Evolutionary conservation across 495 filamentous ascomycete genomes (phyloP).

Genomic region (Annulohypoxylon bovei): DNA sequence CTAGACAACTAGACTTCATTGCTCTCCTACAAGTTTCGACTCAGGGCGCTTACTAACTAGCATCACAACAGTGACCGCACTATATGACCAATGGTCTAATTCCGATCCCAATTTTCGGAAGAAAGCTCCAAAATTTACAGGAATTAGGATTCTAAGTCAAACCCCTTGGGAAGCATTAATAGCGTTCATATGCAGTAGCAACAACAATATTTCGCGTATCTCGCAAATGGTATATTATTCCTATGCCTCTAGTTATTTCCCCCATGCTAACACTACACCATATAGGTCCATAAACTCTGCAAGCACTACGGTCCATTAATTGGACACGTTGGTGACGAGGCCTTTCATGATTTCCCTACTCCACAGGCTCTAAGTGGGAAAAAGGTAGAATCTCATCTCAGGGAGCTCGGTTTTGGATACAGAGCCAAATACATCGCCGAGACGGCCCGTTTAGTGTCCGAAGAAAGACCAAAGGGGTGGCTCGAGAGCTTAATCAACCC

Average conservation of each 20-base stretch:
- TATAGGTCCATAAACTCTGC: slow-evolving; percentile 84
- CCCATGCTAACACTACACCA: not conserved
- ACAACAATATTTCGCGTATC: slow-evolving; percentile 97
- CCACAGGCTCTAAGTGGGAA: slow-evolving; percentile 74
- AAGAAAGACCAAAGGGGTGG: slow-evolving; percentile 76
- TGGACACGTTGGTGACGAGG: slow-evolving; percentile 70
- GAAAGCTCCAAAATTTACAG: slow-evolving; percentile 86
- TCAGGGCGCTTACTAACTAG: not conserved
- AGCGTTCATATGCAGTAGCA: slow-evolving; percentile 97
- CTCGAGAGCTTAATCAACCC: slow-evolving; percentile 79
- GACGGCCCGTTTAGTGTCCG: slow-evolving; percentile 78
- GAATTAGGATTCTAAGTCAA: slow-evolving; percentile 93
- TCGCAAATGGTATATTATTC: slow-evolving; percentile 77
- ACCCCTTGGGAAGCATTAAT: slow-evolving; percentile 96
- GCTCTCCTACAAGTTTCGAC: too few relatives aligned
- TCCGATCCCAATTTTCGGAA: slow-evolving; percentile 90
- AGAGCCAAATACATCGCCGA: slow-evolving; percentile 89
- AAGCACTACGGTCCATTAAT: slow-evolving; percentile 81
- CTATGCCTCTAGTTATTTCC: not conserved
- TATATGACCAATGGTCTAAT: slow-evolving; percentile 89
- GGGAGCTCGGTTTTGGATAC: slow-evolving; percentile 92
- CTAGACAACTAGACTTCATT: not conserved
- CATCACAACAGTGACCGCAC: slow-evolving; percentile 57
- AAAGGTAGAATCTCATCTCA: slow-evolving; percentile 78
- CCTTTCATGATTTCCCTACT: slow-evolving; percentile 88